phyloP scores from a whole-genome alignment of 1,139 yeast genomes.

The Candida freyschussii region DNA sequence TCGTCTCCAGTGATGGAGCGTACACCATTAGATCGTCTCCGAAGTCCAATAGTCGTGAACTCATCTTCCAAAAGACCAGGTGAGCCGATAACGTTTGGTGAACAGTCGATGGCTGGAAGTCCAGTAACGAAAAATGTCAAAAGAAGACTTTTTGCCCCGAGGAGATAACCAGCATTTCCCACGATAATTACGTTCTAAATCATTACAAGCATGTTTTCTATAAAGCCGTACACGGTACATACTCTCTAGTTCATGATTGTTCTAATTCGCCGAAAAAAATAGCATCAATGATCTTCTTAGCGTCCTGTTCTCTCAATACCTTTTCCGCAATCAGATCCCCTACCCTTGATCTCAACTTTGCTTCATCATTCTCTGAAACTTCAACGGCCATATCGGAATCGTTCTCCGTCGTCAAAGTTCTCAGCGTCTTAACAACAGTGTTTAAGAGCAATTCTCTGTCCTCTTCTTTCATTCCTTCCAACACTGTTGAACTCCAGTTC shows the following conservation, averaged over 20 bases:
- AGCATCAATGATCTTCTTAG: conserved; percentile 52
- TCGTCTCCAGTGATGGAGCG: conserved; percentile 15
- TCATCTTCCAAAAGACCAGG: conserved; percentile 18
- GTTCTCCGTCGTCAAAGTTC: conserved; percentile 36
- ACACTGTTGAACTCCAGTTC: conserved; percentile 67
- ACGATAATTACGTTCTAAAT: neutral
- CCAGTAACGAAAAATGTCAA: conserved; percentile 26
- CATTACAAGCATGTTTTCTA: no score
- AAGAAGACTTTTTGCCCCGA: conserved; percentile 29
- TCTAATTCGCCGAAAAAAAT: conserved; percentile 68
- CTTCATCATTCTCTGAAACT: conserved; percentile 38
- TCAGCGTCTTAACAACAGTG: conserved; percentile 52
- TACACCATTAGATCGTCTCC: conserved; percentile 11
- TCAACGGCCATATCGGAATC: conserved; percentile 35
- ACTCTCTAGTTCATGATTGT: no score
- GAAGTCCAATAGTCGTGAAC: conserved; percentile 20
- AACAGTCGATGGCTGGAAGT: conserved; percentile 8
- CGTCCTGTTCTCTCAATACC: conserved; percentile 49
- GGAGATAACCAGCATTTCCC: neutral
- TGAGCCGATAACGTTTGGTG: conserved; percentile 17
- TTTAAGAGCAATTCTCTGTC: conserved; percentile 45
- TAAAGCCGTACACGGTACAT: no score
- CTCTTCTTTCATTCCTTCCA: conserved; percentile 29
- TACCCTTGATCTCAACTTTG: conserved; percentile 49
- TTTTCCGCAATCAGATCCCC: conserved; percentile 55